These are phyloP conservation scores for Chalciporus chontae DNA, from an alignment of 768 basidiomycete species.

Conservation along the genomic window DNA sequence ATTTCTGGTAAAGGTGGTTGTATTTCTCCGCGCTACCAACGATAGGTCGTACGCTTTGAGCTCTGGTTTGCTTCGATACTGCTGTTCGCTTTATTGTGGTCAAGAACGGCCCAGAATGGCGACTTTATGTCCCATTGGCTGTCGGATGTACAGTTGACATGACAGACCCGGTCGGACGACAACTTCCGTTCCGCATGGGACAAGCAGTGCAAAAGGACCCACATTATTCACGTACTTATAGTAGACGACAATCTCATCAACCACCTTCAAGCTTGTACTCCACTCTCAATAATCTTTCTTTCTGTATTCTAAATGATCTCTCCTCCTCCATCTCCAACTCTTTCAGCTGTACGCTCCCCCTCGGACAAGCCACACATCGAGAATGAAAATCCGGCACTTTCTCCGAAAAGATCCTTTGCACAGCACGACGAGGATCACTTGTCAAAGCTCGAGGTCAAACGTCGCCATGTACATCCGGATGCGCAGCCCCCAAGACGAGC, in stretches of 20 bases:
- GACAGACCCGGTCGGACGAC: slow-evolving; percentile 6
- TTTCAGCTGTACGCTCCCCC: slow-evolving; percentile 1
- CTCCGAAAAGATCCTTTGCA: slow-evolving; percentile 21
- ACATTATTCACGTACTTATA: too few species aligned
- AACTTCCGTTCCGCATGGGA: slow-evolving; percentile 14
- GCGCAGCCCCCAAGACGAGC: slow-evolving; percentile 9
- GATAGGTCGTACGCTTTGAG: slow-evolving; percentile 10
- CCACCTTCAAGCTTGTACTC: slow-evolving; percentile 3
- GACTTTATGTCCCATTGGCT: background rate
- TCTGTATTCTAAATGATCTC: slow-evolving; percentile 23
- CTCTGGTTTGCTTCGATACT: background rate
- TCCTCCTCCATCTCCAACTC: slow-evolving; percentile 5
- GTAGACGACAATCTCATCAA: slow-evolving; percentile 14
- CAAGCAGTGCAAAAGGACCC: slow-evolving; percentile 25
- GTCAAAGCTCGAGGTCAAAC: slow-evolving; percentile 17
- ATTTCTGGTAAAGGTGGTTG: background rate
- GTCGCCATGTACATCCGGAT: slow-evolving; percentile 16
- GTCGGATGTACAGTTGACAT: slow-evolving; percentile 1
- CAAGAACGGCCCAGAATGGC: background rate
- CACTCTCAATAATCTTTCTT: slow-evolving; percentile 1
- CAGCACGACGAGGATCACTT: slow-evolving; percentile 15
- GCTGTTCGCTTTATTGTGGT: background rate
- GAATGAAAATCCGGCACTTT: slow-evolving; percentile 13
- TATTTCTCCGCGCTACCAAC: slow-evolving; percentile 1
- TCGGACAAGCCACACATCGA: slow-evolving; percentile 1